Percentiles rank a stretch among this genome's conserved stretches.
phyloP scores from a whole-genome alignment of 768 basidiomycete genomes.

The Lactifluus rugatus region DNA sequence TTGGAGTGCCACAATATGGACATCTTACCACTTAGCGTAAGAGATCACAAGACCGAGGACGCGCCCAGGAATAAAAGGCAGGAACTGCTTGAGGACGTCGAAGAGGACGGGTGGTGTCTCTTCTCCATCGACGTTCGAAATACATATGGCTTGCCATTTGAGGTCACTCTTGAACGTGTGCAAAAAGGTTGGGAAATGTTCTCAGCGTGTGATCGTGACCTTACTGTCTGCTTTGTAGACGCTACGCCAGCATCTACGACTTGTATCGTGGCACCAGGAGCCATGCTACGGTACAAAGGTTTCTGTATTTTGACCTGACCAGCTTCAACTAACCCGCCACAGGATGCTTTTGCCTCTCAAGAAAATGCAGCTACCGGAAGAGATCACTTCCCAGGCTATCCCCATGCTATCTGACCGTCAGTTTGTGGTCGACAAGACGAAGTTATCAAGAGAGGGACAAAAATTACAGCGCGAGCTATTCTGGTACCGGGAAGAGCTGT shows the following conservation, averaged over 20 bases:
- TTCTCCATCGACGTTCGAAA: constrained; percentile 89
- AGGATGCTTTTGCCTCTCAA: constrained; percentile 65
- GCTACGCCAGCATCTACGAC: constrained; percentile 33
- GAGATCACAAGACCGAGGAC: constrained; percentile 14
- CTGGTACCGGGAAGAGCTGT: constrained; percentile 90
- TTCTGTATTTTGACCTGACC: background rate
- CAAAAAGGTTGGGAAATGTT: constrained; percentile 41
- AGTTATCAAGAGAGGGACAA: constrained; percentile 49
- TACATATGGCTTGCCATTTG: constrained; percentile 84
- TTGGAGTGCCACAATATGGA: constrained; percentile 82
- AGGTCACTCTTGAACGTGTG: constrained; percentile 63
- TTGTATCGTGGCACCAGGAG: constrained; percentile 75
- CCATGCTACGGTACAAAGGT: constrained; percentile 58
- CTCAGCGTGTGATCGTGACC: background rate
- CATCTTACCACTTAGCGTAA: constrained; percentile 52
- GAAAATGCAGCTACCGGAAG: constrained; percentile 54
- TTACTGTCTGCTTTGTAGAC: constrained; percentile 26
- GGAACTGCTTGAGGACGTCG: constrained; percentile 32
- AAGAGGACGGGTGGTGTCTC: constrained; percentile 68
- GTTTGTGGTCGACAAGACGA: constrained; percentile 76
- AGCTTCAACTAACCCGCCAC: constrained; percentile 1
- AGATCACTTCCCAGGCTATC: constrained; percentile 53
- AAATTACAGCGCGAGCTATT: constrained; percentile 70
- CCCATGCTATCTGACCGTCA: constrained; percentile 84
- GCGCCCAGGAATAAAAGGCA: constrained; percentile 21